A percentile compares a stretch with the other conserved stretches of the same genome.
Conservation (phyloP, 768 basidiomycete species). For the Cubamyces sp. region DNA sequence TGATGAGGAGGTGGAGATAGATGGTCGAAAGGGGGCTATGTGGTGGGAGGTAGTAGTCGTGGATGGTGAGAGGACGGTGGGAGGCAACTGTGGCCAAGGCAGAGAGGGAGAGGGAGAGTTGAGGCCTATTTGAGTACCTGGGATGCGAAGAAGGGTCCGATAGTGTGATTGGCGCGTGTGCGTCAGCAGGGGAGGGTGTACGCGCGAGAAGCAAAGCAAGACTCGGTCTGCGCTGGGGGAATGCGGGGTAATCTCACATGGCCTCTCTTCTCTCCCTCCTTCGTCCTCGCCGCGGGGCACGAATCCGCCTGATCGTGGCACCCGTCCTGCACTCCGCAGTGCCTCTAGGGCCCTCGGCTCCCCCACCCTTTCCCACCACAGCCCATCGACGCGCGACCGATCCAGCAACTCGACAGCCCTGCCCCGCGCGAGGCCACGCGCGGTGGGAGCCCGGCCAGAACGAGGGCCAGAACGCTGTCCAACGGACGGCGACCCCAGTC, state of each 20-base stretch:
- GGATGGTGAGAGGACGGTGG: neutral
- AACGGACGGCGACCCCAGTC: neutral
- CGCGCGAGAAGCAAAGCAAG: constrained; percentile 3
- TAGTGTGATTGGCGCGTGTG: constrained; percentile 15
- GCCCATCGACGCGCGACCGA: neutral
- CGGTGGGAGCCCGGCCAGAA: constrained; percentile 11
- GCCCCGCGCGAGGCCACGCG: neutral
- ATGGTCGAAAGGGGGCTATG: neutral
- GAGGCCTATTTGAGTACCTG: constrained; percentile 11
- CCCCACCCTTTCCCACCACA: constrained; percentile 14
- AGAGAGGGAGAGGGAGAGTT: neutral
- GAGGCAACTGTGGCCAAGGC: constrained; percentile 9
- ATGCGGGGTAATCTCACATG: constrained; percentile 17
- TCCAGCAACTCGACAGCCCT: neutral
- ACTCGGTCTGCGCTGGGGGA: neutral
- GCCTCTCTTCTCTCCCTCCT: neutral
- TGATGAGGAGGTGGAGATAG: neutral
- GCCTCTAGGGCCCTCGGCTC: neutral
- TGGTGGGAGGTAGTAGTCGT: neutral
- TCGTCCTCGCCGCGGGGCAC: constrained; percentile 7
- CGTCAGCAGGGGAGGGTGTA: constrained; percentile 16
- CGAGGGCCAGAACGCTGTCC: neutral
- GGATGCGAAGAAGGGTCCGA: neutral
- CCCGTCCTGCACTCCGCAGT: constrained; percentile 2
- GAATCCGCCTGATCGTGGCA: constrained; percentile 18